These are phyloP conservation scores for Fraxinus baroniana DNA, from an alignment of 305 asterid genomes.

Conservation along the genomic window DNA sequence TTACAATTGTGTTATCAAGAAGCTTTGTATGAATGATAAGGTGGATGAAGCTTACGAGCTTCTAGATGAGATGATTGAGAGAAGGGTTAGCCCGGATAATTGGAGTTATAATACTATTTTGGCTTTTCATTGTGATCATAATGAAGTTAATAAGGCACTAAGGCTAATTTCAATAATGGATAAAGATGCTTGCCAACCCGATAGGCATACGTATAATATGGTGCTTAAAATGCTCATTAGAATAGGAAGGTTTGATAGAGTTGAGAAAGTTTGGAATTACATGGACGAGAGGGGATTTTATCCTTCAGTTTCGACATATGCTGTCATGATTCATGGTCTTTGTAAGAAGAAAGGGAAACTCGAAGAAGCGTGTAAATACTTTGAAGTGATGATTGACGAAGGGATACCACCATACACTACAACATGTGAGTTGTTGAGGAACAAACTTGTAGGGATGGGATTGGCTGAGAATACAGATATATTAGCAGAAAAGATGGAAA, in stretches of 20 bases:
- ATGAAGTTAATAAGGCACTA: constrained; percentile 69
- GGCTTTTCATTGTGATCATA: constrained; percentile 65
- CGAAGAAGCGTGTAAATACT: constrained; percentile 71
- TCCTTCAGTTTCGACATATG: constrained; percentile 75
- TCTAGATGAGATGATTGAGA: constrained; percentile 63
- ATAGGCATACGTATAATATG: constrained; percentile 73
- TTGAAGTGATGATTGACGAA: constrained; percentile 86
- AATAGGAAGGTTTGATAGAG: constrained; percentile 76
- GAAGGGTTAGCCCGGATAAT: constrained; percentile 54
- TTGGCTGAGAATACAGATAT: constrained; percentile 62
- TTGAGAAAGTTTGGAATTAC: constrained; percentile 62
- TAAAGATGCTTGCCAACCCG: constrained; percentile 39
- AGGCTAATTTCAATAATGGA: constrained; percentile 69
- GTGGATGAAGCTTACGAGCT: constrained; percentile 73
- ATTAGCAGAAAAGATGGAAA: constrained; percentile 82
- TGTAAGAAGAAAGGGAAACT: constrained; percentile 72
- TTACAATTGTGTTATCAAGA: constrained; percentile 65
- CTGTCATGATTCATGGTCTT: constrained; percentile 87
- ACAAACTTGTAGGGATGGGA: constrained; percentile 62
- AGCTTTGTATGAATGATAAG: constrained; percentile 61
- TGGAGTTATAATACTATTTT: constrained; percentile 81
- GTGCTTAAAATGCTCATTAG: constrained; percentile 81
- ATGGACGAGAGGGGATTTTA: constrained; percentile 75
- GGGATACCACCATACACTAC: constrained; percentile 73
- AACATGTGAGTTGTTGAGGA: constrained; percentile 72